Evolutionary conservation across 306 rosid genomes (phyloP), one percentile per base, ranked within the genome.

Genomic region (Sesbania bispinosa): DNA sequence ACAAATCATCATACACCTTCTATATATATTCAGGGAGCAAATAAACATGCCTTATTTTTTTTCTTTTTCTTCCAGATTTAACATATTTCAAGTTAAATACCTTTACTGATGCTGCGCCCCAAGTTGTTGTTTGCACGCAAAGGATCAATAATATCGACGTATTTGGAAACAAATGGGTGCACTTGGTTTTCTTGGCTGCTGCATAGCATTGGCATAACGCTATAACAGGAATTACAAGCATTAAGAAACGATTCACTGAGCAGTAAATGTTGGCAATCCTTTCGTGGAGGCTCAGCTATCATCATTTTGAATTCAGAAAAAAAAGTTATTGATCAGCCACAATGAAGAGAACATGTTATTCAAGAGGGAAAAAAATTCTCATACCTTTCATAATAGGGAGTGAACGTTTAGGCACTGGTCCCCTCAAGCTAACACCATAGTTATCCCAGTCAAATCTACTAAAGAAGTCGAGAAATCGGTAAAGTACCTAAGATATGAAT

Each of bases 381-480:
- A n/a, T 70, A 90, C 98, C 96, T 84, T 75, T 84, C 74, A 85
- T 80, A 30, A 84, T 79, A 46, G 98, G 98, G 54, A 93, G 90
- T 50, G 93, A 85, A 68, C 52, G 38, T 54, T 73, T 71, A 30
- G 84, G 92, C 35, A 93, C 93, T 11, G 98, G 98, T 67, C 98
- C 98, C 84, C 87, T 71, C 46, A 90, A 75, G 81, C 98, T 93
- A 71, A 93, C 77, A 73, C 97, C 87, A 76, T 84, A 93, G 68
- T 87, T 87, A 2, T 81, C 85, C 98, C 98, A 93, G 74, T 93
- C 97, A 88, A 90, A 93, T 82, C 81, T 90, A 71, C 93, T 87
- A 32, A 84, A 93, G 80, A 93, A 93, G 59, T 88, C 92, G 47
- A 93, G 80, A 75, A 93, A 93, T 23, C 93, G 88, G 73, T 62